Base-by-base conservation (phyloP, 805 yeast species). In the Komagataella ulmi region DNA sequence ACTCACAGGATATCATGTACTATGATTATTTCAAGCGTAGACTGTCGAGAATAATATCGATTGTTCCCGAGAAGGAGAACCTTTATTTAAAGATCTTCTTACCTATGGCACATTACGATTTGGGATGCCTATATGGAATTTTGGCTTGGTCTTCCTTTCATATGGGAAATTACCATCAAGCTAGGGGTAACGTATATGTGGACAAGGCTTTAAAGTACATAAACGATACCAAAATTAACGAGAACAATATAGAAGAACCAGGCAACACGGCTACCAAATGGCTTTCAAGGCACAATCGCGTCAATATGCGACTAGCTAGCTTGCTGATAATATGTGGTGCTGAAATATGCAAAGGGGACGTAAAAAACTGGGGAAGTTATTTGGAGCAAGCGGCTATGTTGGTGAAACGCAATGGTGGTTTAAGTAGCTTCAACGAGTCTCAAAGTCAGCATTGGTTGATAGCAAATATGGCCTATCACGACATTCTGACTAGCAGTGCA, bases 331-430 rank as follows among this genome's bases (percentile, higher is more conserved):
- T 86, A 50, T 77, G 85, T 56, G 88, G 85, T n/a, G 90, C 87
- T 0, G 89, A 85, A 60, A 84, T 87, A 51, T 86, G 91, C 65
- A 76, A 80, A 56, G 95, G 95, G 6, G 95, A 87, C 62, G 88
- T 85, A 43, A 73, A 73, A 44, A 78, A 81, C 59, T 87, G 95
- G 95, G 76, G 83, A 2, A 71, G 76, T 24, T 78, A 82, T 58
- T 68, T 87, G 52, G 73, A 74, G 46, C 74, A 80, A 73, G 88
- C 89, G 1, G 81, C 87, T 47, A 75, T 76, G 52, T 66, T 86
- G 24, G 75, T 87, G 44, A 68, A 72, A 52, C 63, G 70, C 51
- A 74, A 80, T 54, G 91, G 90, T 12, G 91, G 91, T 0, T 64
- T 83, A 17, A 61, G 65, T 46, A 66, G 64, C 45, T 73, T 80